Evolutionary conservation across 2,329 filamentous ascomycete species (phyloP).

Genomic region (Cadophora gregata): DNA sequence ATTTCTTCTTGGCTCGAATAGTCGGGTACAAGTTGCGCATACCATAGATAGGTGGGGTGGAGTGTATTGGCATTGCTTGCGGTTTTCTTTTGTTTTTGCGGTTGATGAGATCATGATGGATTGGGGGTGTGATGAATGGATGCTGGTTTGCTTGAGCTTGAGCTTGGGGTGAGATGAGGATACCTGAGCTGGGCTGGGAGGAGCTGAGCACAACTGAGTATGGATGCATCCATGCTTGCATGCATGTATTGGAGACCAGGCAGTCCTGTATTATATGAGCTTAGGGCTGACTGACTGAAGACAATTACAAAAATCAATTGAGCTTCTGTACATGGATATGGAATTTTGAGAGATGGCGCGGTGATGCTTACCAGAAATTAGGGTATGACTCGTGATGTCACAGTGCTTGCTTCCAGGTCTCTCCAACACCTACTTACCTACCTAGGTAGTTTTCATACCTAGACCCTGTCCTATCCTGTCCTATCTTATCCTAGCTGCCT

Average conservation of each 20-base stretch:
- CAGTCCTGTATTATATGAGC: slow-evolving; percentile 28
- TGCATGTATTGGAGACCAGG: not conserved
- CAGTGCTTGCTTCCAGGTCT: too few species aligned
- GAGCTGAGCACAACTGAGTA: not conserved
- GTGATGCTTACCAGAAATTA: not conserved
- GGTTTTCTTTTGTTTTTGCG: not conserved
- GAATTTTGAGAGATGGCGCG: not conserved
- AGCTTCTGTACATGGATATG: slow-evolving; percentile 10
- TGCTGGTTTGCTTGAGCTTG: not conserved
- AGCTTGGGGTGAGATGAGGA: not conserved
- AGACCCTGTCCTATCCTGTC: too few species aligned
- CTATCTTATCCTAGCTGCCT: too few species aligned
- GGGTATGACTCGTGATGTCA: not conserved
- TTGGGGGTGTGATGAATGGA: slow-evolving; percentile 1
- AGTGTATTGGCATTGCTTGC: slow-evolving; percentile 13
- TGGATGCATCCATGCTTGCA: not conserved
- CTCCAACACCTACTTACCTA: too few species aligned
- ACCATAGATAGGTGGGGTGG: slow-evolving; percentile 15
- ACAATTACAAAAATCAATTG: slow-evolving; percentile 4
- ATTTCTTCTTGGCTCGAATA: slow-evolving; percentile 22
- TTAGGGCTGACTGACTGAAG: slow-evolving; percentile 16
- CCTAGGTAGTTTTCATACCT: too few species aligned
- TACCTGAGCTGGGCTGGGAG: not conserved
- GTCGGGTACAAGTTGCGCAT: not conserved
- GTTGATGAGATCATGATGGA: slow-evolving; percentile 17